Evolutionary conservation across 495 filamentous ascomycete species (phyloP).

Genomic region (Astrothelium subdiscretum): DNA sequence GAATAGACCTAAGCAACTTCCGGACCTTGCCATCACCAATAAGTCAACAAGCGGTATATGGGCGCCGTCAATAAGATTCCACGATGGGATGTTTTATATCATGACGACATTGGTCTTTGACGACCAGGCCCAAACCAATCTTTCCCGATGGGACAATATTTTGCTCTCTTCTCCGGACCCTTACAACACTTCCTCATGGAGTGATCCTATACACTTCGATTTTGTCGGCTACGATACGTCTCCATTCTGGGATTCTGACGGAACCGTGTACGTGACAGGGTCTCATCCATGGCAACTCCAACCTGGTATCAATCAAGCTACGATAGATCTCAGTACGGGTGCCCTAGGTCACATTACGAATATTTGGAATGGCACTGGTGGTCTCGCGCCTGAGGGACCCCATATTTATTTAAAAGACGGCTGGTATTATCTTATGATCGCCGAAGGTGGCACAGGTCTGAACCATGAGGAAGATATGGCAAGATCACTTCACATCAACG

Average conservation of each 20-base stretch:
- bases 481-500: slow-evolving; percentile 35
- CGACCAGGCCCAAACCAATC: slow-evolving; percentile 8
- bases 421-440: slow-evolving; percentile 58
- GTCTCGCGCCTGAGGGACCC: slow-evolving; percentile 48
- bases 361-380: slow-evolving; percentile 45
- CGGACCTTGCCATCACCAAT: slow-evolving; percentile 8
- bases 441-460: slow-evolving; percentile 52
- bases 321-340: slow-evolving; percentile 38
- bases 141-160: slow-evolving; percentile 14
- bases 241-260: slow-evolving; percentile 42
- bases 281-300: neutral
- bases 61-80: slow-evolving; percentile 18
- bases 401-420: slow-evolving; percentile 53
- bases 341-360: slow-evolving; percentile 27
- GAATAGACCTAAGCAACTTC: slow-evolving; percentile 16
- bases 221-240: slow-evolving; percentile 30
- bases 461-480: slow-evolving; percentile 44
- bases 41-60: slow-evolving; percentile 22
- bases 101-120: slow-evolving; percentile 20
- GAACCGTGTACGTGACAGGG: slow-evolving; percentile 35
- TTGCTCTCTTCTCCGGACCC: slow-evolving; percentile 6
- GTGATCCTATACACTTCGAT: slow-evolving; percentile 29
- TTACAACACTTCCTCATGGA: slow-evolving; percentile 23
- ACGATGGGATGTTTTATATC: slow-evolving; percentile 22
- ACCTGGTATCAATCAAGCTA: slow-evolving; percentile 27